phyloP scores from a whole-genome alignment of 371 early-diverging fungal genomes.

The Thermomucor indicae-seudaticae region DNA sequence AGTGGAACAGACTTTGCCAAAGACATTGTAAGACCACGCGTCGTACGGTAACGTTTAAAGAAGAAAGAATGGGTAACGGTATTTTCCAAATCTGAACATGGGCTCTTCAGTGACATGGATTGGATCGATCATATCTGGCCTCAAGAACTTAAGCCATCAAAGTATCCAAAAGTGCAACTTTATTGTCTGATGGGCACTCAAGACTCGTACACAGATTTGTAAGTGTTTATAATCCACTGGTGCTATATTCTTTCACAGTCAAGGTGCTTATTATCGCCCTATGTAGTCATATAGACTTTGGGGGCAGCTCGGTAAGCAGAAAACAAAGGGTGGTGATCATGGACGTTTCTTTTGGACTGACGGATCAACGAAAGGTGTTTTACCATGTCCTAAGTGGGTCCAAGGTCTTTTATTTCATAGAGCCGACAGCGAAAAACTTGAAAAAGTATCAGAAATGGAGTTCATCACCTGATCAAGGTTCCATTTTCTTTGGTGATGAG shows the following conservation, averaged over 20 bases:
- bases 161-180: slow-evolving; percentile 81
- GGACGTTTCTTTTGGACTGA: slow-evolving; percentile 12
- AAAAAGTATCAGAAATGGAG: slow-evolving; percentile 87
- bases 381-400: slow-evolving; percentile 83
- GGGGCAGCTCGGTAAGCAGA: slow-evolving; percentile 74
- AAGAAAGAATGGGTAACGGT: background rate
- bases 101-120: slow-evolving; percentile 67
- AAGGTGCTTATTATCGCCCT: slow-evolving; percentile 1
- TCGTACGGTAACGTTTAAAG: slow-evolving; percentile 55
- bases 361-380: slow-evolving; percentile 48
- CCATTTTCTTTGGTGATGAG: slow-evolving; percentile 76
- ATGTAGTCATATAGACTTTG: slow-evolving; percentile 83
- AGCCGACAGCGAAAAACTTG: slow-evolving; percentile 78
- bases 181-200: slow-evolving; percentile 91
- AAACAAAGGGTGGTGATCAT: too few species aligned
- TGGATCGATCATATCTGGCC: slow-evolving; percentile 90
- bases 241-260: background rate
- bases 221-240: slow-evolving; percentile 18
- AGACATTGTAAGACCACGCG: slow-evolving; percentile 62
- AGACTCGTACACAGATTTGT: slow-evolving; percentile 88
- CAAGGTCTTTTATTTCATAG: slow-evolving; percentile 86
- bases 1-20: slow-evolving; percentile 66
- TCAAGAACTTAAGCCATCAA: slow-evolving; percentile 37
- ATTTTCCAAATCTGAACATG: background rate
- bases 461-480: slow-evolving; percentile 75